These are phyloP conservation scores for Raffaelea ambrosiae DNA, from an alignment of 2,329 filamentous ascomycete species.

Conservation along the genomic window DNA sequence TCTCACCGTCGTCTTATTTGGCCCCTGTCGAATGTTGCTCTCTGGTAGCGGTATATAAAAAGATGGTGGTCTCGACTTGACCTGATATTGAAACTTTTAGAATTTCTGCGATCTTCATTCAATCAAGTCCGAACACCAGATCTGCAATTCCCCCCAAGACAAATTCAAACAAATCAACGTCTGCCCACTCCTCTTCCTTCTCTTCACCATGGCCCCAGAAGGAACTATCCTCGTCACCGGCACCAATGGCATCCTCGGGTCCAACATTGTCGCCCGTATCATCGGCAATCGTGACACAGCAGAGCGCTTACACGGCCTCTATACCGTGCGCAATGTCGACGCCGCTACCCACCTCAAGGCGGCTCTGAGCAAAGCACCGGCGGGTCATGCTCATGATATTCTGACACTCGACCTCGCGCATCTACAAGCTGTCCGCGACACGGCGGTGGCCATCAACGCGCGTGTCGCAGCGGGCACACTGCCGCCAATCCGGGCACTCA, in stretches of 20 bases:
- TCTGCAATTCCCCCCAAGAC: too few species aligned
- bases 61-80: too few species aligned
- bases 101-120: too few species aligned
- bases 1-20: too few species aligned
- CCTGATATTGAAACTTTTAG: too few species aligned
- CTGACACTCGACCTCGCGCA: constrained; percentile 11
- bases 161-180: too few species aligned
- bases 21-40: too few species aligned
- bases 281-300: background rate
- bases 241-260: constrained; percentile 11
- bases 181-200: too few species aligned
- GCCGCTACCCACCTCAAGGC: constrained; percentile 5
- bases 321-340: constrained; percentile 8
- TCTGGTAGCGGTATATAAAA: too few species aligned
- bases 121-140: too few species aligned
- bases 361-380: constrained; percentile 4
- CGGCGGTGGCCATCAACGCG: constrained; percentile 11
- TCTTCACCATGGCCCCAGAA: constrained; percentile 5
- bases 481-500: constrained; percentile 19
- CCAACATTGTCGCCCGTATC: constrained; percentile 6
- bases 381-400: constrained; percentile 9
- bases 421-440: constrained; percentile 10
- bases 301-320: constrained; percentile 8
- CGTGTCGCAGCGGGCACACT: constrained; percentile 13
- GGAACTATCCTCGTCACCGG: constrained; percentile 12